phyloP scores from a whole-genome alignment of 495 filamentous ascomycete genomes.

The Penicillium maclennaniae region DNA sequence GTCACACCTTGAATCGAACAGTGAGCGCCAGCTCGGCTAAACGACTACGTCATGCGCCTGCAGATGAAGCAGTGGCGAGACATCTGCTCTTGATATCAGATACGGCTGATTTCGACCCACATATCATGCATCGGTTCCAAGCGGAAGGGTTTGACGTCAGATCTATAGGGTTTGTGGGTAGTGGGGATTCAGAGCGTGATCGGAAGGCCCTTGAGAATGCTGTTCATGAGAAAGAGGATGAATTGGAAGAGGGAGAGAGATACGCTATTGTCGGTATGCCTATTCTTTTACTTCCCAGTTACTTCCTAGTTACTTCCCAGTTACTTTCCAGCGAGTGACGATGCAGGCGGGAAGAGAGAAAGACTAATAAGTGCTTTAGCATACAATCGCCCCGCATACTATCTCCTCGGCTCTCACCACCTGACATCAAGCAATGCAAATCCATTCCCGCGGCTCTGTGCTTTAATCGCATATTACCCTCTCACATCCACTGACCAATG shows the following conservation, averaged over 20 bases:
- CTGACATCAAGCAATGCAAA: slow-evolving; percentile 39
- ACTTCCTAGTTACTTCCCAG: no score
- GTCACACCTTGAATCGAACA: slow-evolving; percentile 4
- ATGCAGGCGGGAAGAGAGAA: background rate
- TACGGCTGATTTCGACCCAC: slow-evolving; percentile 51
- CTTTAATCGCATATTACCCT: slow-evolving; percentile 59
- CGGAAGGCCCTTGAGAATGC: slow-evolving; percentile 40
- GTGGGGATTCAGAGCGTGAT: slow-evolving; percentile 37
- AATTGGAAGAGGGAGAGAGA: slow-evolving; percentile 41
- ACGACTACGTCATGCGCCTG: slow-evolving; percentile 6
- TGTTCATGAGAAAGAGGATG: slow-evolving; percentile 42
- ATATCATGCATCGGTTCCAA: slow-evolving; percentile 52
- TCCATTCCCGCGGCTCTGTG: slow-evolving; percentile 41
- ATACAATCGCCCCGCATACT: slow-evolving; percentile 55
- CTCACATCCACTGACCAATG: slow-evolving; percentile 15
- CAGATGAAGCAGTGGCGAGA: slow-evolving; percentile 18
- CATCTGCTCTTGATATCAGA: slow-evolving; percentile 60
- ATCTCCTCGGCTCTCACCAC: slow-evolving; percentile 49
- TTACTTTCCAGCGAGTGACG: background rate
- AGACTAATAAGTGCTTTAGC: slow-evolving; percentile 30
- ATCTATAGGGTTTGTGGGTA: slow-evolving; percentile 53
- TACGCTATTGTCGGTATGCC: slow-evolving; percentile 47
- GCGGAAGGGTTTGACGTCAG: slow-evolving; percentile 62
- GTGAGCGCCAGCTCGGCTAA: slow-evolving; percentile 13
- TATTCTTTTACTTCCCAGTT: no score